These are phyloP conservation scores for Phycomyces blakesleeanus DNA, from an alignment of 192 early-diverging fungal genomes.

Conservation along the genomic window DNA sequence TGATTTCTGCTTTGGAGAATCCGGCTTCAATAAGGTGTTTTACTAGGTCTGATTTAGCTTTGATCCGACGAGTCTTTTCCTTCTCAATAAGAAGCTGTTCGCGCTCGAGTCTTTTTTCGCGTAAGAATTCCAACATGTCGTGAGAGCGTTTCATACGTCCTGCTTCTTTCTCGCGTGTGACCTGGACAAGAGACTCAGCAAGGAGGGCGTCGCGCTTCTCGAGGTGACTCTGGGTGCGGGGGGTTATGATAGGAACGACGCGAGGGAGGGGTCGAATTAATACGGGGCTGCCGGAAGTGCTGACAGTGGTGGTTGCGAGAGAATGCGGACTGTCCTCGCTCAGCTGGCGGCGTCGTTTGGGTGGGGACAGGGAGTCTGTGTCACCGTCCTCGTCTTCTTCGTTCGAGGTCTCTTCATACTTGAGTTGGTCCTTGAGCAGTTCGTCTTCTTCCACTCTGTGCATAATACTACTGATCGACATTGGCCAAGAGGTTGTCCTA, in stretches of 20 bases:
- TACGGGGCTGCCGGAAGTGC: neutral
- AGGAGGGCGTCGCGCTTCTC: constrained; percentile 8
- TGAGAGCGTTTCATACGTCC: constrained; percentile 32
- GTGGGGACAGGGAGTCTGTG: neutral
- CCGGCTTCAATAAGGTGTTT: constrained; percentile 29
- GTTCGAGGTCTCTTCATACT: constrained; percentile 5
- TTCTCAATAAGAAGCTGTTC: constrained; percentile 27
- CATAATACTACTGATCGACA: constrained; percentile 33
- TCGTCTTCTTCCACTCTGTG: constrained; percentile 24
- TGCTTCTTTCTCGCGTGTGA: constrained; percentile 30
- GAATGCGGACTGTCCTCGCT: neutral
- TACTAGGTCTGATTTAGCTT: constrained; percentile 30
- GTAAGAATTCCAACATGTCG: constrained; percentile 28
- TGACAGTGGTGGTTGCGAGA: constrained; percentile 7
- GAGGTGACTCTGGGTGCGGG: neutral
- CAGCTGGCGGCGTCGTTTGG: constrained; percentile 11
- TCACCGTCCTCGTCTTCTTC: constrained; percentile 11
- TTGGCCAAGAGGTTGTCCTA: constrained; percentile 21
- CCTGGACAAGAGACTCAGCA: constrained; percentile 24
- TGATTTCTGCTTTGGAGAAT: constrained; percentile 26
- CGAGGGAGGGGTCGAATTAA: constrained; percentile 21
- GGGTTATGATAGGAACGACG: constrained; percentile 5
- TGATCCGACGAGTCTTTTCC: constrained; percentile 24
- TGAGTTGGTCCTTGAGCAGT: constrained; percentile 6
- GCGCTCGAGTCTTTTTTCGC: constrained; percentile 25